Evolutionary conservation across 2,329 filamentous ascomycete genomes (phyloP).

Genomic region (Pezicula rhizophila): DNA sequence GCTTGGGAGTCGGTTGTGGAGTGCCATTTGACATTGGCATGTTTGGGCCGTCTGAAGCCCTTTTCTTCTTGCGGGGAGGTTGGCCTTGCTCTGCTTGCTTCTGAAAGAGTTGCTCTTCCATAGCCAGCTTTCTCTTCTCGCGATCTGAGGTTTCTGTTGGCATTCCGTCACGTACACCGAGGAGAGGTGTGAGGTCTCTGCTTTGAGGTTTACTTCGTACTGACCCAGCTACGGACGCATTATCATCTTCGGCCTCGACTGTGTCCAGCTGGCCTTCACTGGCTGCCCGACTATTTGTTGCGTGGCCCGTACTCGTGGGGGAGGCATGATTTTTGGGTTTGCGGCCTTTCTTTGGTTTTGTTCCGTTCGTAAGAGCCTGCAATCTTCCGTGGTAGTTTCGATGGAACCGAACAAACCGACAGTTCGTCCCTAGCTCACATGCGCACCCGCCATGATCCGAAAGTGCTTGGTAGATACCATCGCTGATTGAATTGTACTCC

Average conservation of each 20-base stretch:
- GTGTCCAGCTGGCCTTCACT: constrained; percentile 57
- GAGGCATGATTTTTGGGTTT: constrained; percentile 52
- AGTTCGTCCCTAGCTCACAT: constrained; percentile 58
- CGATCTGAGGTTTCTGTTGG: constrained; percentile 58
- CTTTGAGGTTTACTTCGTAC: constrained; percentile 60
- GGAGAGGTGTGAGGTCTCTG: constrained; percentile 54
- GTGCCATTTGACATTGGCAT: constrained; percentile 8
- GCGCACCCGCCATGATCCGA: constrained; percentile 77
- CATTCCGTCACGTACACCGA: constrained; percentile 44
- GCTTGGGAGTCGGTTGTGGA: constrained; percentile 23
- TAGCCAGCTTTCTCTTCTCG: constrained; percentile 61
- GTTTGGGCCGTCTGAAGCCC: constrained; percentile 46
- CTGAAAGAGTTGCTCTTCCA: constrained; percentile 54
- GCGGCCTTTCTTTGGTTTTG: constrained; percentile 27
- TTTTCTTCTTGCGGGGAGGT: constrained; percentile 56
- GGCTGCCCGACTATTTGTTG: constrained; percentile 56
- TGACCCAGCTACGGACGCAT: constrained; percentile 40
- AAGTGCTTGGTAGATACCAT: constrained; percentile 64
- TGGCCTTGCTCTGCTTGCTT: constrained; percentile 55
- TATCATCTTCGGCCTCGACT: constrained; percentile 44
- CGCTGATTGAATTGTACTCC: constrained; percentile 54
- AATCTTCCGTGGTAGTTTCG: constrained; percentile 46
- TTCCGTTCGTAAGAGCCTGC: constrained; percentile 37
- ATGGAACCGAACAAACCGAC: constrained; percentile 59
- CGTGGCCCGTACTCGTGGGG: constrained; percentile 55